Evolutionary conservation across 805 yeast genomes (phyloP).

Genomic region (Wickerhamomyces hampshirensis): DNA sequence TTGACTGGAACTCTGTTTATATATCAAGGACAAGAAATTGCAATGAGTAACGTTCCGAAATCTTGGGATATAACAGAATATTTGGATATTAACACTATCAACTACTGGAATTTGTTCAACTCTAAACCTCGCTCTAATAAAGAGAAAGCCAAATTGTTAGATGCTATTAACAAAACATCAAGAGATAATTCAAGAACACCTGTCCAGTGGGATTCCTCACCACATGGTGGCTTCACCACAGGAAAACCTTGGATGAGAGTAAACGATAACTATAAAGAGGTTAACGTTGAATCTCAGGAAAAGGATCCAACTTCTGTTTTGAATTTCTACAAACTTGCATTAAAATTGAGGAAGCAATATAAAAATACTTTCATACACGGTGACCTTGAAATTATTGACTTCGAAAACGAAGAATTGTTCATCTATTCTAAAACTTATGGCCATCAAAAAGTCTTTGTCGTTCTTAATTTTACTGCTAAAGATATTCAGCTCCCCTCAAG

Average conservation of each 20-base stretch:
- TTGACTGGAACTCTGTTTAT: slow-evolving; percentile 52
- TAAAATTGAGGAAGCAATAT: slow-evolving; percentile 39
- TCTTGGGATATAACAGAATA: slow-evolving; percentile 46
- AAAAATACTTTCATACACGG: slow-evolving; percentile 46
- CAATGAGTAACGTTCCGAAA: slow-evolving; percentile 41
- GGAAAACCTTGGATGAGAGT: slow-evolving; percentile 50
- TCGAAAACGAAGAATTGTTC: slow-evolving; percentile 37
- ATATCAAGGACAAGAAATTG: slow-evolving; percentile 61
- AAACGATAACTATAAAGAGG: slow-evolving; percentile 43
- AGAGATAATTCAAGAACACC: slow-evolving; percentile 55
- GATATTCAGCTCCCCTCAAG: slow-evolving; percentile 28
- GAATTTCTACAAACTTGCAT: slow-evolving; percentile 40
- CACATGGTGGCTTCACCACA: slow-evolving; percentile 43
- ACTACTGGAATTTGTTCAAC: slow-evolving; percentile 34
- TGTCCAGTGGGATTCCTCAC: slow-evolving; percentile 46
- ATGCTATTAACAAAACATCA: slow-evolving; percentile 34
- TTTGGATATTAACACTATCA: slow-evolving; percentile 44
- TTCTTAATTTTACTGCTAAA: slow-evolving; percentile 38
- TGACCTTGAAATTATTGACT: slow-evolving; percentile 38
- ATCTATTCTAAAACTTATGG: slow-evolving; percentile 35
- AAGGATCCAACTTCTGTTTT: slow-evolving; percentile 42
- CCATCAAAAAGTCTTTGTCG: slow-evolving; percentile 32
- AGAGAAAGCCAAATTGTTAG: slow-evolving; percentile 27
- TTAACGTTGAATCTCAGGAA: slow-evolving; percentile 44
- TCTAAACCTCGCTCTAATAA: slow-evolving; percentile 21